Evolutionary conservation across 2,329 filamentous ascomycete genomes (phyloP).

Genomic region (Verticillium nubilum): DNA sequence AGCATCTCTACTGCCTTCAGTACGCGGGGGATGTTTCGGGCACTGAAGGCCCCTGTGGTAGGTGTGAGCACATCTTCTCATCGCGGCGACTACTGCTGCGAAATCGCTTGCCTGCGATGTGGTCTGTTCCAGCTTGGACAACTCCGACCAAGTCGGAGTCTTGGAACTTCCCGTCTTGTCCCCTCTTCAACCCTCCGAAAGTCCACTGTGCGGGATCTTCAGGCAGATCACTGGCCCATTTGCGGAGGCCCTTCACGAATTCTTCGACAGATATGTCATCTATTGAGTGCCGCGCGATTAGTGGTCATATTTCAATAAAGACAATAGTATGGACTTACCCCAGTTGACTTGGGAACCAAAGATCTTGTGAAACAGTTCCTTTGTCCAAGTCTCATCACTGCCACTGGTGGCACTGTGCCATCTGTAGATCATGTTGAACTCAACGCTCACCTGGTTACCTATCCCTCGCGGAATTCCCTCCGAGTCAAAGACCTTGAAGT

Average conservation of each 20-base stretch:
- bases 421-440: constrained; percentile 64
- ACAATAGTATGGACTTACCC: not conserved
- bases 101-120: constrained; percentile 40
- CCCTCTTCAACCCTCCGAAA: constrained; percentile 42
- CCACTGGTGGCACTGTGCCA: constrained; percentile 59
- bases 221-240: constrained; percentile 32
- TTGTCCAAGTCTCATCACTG: constrained; percentile 57
- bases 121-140: constrained; percentile 53
- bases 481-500: constrained; percentile 42
- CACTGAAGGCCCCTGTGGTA: constrained; percentile 38
- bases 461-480: constrained; percentile 48
- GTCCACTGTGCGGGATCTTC: constrained; percentile 39
- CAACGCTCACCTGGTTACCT: constrained; percentile 62
- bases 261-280: not conserved
- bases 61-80: not conserved
- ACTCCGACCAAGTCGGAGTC: constrained; percentile 53
- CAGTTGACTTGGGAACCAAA: constrained; percentile 19
- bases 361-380: constrained; percentile 44
- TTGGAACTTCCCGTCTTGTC: constrained; percentile 44
- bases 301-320: not conserved
- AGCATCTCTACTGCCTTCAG: constrained; percentile 58
- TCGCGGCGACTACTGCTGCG: not conserved
- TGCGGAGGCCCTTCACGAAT: not conserved
- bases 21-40: constrained; percentile 51
- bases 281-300: not conserved